Evolutionary conservation across 1,284 basidiomycete genomes (phyloP).

Genomic region (Singerocomus inundabilis): DNA sequence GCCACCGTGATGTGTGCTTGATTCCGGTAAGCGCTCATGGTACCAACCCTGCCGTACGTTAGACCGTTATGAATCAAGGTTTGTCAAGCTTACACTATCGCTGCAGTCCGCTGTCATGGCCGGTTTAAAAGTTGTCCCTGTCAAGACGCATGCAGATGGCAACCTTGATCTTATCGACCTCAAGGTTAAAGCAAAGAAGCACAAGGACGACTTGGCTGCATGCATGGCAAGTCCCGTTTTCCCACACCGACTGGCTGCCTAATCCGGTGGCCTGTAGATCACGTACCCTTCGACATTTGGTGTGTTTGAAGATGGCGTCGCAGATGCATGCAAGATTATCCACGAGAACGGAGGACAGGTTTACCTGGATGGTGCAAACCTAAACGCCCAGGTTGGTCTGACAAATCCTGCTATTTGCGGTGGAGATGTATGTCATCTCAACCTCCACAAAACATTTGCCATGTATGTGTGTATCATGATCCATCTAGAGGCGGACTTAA

Average conservation of each 20-base stretch:
- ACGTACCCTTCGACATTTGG: conserved; percentile 97
- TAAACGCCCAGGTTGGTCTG: conserved; percentile 94
- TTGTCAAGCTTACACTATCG: conserved; percentile 13
- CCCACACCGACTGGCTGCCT: conserved; percentile 15
- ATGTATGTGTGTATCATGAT: conserved; percentile 51
- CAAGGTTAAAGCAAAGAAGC: conserved; percentile 81
- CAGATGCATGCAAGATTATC: conserved; percentile 90
- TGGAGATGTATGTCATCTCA: conserved; percentile 97
- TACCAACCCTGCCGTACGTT: conserved; percentile 86
- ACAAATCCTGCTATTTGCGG: conserved; percentile 96
- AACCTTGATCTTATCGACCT: conserved; percentile 90
- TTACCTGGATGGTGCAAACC: conserved; percentile 95
- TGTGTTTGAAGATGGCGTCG: conserved; percentile 92
- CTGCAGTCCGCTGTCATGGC: conserved; percentile 92
- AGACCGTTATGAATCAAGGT: neutral
- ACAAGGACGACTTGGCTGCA: conserved; percentile 90
- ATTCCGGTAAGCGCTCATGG: conserved; percentile 97
- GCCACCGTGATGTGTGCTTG: conserved; percentile 87
- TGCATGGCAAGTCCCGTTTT: conserved; percentile 77
- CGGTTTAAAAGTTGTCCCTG: conserved; percentile 91
- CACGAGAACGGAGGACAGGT: conserved; percentile 97
- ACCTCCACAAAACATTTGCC: conserved; percentile 95
- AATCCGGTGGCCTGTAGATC: conserved; percentile 48
- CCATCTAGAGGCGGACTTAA: conserved; percentile 7
- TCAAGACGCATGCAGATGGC: conserved; percentile 87